phyloP scores from a whole-genome alignment of 2,329 filamentous ascomycete species.

The Fusarium fujikuroi region DNA sequence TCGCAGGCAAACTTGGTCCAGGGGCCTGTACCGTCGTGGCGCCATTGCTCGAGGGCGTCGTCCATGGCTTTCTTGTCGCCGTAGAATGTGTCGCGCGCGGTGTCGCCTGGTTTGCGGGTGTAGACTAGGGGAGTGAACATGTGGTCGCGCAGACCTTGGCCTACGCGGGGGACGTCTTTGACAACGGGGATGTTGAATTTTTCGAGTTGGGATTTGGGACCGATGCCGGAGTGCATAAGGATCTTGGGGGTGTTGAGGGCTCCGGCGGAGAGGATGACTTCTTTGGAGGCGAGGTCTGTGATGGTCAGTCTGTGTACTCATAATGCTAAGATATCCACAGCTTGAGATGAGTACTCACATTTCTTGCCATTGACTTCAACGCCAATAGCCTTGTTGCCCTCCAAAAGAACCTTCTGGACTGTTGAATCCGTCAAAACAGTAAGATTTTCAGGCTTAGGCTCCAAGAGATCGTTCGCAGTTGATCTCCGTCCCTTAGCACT shows the following conservation, averaged over 20 bases:
- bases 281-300: conserved; percentile 50
- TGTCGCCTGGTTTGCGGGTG: conserved; percentile 53
- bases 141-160: conserved; percentile 55
- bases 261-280: conserved; percentile 58
- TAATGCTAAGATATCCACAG: fast-evolving
- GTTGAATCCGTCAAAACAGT: conserved; percentile 31
- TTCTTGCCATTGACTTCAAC: conserved; percentile 31
- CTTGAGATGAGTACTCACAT: conserved; percentile 11
- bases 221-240: conserved; percentile 50
- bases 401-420: conserved; percentile 32
- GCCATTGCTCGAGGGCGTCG: conserved; percentile 60
- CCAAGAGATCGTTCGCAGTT: conserved; percentile 63
- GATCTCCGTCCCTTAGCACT: conserved; percentile 59
- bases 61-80: conserved; percentile 54
- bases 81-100: conserved; percentile 59
- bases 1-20: conserved; percentile 55
- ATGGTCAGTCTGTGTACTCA: neutral
- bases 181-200: conserved; percentile 35
- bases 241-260: conserved; percentile 55
- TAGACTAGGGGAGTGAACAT: conserved; percentile 53
- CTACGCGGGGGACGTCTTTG: conserved; percentile 51
- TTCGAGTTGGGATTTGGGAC: conserved; percentile 23
- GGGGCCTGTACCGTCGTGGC: conserved; percentile 53
- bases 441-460: conserved; percentile 56
- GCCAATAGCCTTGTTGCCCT: conserved; percentile 31